Conservation (phyloP, 345 rosid species). For the Raphanus sativus region DNA sequence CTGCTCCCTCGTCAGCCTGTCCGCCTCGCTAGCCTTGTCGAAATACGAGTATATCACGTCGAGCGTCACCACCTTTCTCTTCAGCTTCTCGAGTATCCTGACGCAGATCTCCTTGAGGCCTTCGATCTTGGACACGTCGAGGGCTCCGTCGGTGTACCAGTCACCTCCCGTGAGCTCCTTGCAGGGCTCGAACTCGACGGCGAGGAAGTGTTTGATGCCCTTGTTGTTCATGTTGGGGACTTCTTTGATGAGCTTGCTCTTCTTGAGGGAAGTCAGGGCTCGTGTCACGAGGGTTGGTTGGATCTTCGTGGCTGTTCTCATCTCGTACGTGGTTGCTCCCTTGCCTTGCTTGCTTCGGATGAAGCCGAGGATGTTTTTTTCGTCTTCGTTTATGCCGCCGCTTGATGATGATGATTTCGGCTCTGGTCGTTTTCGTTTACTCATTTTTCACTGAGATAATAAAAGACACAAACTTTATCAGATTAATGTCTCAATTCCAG, state of each 20-base stretch:
- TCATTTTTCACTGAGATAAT: conserved; percentile 12
- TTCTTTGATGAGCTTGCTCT: conserved; percentile 57
- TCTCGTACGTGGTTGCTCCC: conserved; percentile 55
- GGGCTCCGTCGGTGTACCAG: conserved; percentile 68
- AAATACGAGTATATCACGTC: conserved; percentile 45
- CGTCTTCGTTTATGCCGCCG: conserved; percentile 50
- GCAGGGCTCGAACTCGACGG: conserved; percentile 63
- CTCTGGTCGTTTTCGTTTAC: conserved; percentile 60
- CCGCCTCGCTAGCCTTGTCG: conserved; percentile 25
- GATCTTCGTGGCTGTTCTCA: conserved; percentile 50
- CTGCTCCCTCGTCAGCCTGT: conserved; percentile 39
- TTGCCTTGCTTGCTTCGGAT: conserved; percentile 58
- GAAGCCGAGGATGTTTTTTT: conserved; percentile 42
- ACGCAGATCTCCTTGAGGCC: conserved; percentile 46
- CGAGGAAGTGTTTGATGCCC: conserved; percentile 56
- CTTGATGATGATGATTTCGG: conserved; percentile 31
- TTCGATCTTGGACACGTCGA: conserved; percentile 48
- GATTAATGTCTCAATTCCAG: background rate
- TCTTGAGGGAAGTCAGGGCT: conserved; percentile 45
- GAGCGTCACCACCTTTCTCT: conserved; percentile 47
- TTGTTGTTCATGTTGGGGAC: conserved; percentile 61
- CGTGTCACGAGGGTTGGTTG: conserved; percentile 40
- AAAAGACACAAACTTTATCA: background rate
- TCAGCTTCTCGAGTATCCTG: conserved; percentile 4
- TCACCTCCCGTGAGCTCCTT: conserved; percentile 73